Conservation (phyloP, 176 grass and related monocot genomes). For the Elaeis guineensis region DNA sequence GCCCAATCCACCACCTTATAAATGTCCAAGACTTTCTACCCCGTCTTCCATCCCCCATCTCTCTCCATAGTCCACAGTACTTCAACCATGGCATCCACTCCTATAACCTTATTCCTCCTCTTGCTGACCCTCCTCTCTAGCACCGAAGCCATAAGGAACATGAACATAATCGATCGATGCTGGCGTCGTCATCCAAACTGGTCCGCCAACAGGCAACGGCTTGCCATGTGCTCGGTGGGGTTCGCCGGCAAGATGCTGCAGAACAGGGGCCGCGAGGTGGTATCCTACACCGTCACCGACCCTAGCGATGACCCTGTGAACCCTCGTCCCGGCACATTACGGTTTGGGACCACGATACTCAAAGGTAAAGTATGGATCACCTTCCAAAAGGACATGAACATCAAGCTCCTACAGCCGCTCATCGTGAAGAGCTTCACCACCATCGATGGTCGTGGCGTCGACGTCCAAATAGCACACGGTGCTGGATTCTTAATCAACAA, state of each 20-base stretch:
- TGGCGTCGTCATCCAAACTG: constrained; percentile 53
- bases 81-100: neutral
- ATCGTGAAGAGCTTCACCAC: constrained; percentile 73
- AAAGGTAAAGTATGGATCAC: constrained; percentile 79
- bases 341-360: constrained; percentile 68
- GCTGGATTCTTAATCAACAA: constrained; percentile 53
- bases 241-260: constrained; percentile 65
- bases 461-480: constrained; percentile 60
- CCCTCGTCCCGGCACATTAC: constrained; percentile 47
- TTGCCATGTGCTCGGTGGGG: constrained; percentile 59
- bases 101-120: constrained; percentile 7
- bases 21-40: too few species aligned
- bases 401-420: constrained; percentile 56
- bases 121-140: neutral
- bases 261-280: constrained; percentile 38
- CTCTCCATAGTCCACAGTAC: neutral
- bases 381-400: constrained; percentile 48
- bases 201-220: constrained; percentile 43
- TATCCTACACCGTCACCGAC: constrained; percentile 53
- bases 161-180: constrained; percentile 63
- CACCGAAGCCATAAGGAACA: neutral
- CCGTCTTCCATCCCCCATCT: too few species aligned
- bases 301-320: constrained; percentile 48
- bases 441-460: constrained; percentile 69
- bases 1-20: too few species aligned